Base-by-base conservation (phyloP, 1,284 basidiomycete species). In the Gymnopus androsaceus region DNA sequence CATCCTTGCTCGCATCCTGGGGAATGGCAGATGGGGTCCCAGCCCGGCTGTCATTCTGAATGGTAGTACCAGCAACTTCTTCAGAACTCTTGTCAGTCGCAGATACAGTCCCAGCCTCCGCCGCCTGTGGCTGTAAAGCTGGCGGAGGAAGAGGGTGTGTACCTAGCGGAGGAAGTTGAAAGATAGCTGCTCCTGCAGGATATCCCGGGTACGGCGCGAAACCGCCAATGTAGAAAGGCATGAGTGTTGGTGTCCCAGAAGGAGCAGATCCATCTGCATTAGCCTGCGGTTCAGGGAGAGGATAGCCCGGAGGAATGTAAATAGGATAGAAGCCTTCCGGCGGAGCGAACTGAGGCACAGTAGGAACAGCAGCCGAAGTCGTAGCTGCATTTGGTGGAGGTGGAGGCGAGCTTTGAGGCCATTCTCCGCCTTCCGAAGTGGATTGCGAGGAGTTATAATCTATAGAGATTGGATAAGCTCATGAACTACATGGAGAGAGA, bases 251-350 rank as follows among this genome's bases (percentile, higher is more conserved):
- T 58, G n/a, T n/a, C n/a, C 78, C 17, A 68, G 77, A 27, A 75
- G 66, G 12, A 63, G 50, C 54, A 12, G 74, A 63, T 0, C 76
- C 75, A 12, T 79, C 79, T 11, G 75, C 64, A 36, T 69, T 64
- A 8, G 75, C 61, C 42, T 76, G 77, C 11, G 71, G 73, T 9
- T 81, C 79, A 54, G 74, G 75, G 9, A 73, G 70, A 3, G 71
- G 67, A 51, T 75, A 70, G 70, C 70, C 68, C 1, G 77, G 77
- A 4, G 79, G 77, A 60, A 82, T 82, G 60, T 79, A 82, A 56
- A 82, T 75, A 1, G 77, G 80, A 67, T 81, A 83, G 61, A 80
- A 84, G 1, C 78, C 76, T 60, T 84, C 84, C 1, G 79, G 75
- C 1, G 72, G 61, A 2, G 69, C 66, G 41, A 72, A 74, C 57